Percentiles rank a stretch among this genome's conserved stretches.
Conservation (phyloP, 257 asterid species). For the Solanum sejunctum region DNA sequence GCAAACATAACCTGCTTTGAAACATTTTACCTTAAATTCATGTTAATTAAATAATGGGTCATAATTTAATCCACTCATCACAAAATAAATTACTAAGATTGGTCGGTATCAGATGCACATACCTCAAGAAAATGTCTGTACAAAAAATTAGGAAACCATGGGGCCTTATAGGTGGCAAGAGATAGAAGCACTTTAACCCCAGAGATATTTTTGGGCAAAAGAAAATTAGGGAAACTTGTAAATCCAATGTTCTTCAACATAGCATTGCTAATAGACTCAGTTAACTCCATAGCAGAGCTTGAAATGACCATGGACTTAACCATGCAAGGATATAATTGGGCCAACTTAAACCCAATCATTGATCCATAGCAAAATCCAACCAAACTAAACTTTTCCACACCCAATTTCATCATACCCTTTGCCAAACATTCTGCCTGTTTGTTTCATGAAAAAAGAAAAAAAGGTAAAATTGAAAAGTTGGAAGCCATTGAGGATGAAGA, state of each 20-base stretch:
- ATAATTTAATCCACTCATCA: too few species aligned
- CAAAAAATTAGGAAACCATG: constrained; percentile 5
- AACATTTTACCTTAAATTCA: too few species aligned
- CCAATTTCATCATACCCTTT: constrained; percentile 10
- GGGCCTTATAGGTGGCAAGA: not conserved
- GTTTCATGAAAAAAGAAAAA: not conserved
- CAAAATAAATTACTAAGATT: too few species aligned
- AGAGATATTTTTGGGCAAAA: constrained; percentile 6
- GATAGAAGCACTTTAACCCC: not conserved
- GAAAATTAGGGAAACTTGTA: not conserved
- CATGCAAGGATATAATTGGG: constrained; percentile 7
- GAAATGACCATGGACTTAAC: constrained; percentile 8
- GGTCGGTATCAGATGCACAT: not conserved
- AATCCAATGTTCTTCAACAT: not conserved
- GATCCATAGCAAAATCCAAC: constrained; percentile 22
- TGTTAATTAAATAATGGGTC: too few species aligned
- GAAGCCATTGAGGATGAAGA: rapidly evolving
- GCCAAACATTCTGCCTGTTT: not conserved
- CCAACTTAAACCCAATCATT: constrained; percentile 8
- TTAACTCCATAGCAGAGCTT: not conserved
- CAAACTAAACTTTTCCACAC: constrained; percentile 10
- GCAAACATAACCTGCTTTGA: not conserved
- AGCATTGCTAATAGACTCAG: not conserved
- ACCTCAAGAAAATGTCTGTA: constrained; percentile 8
- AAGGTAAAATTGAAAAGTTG: too few species aligned